Evolutionary conservation across 1,284 basidiomycete genomes (phyloP), one percentile per base, ranked within the genome.

Genomic region (Ceraceosorus guamensis): DNA sequence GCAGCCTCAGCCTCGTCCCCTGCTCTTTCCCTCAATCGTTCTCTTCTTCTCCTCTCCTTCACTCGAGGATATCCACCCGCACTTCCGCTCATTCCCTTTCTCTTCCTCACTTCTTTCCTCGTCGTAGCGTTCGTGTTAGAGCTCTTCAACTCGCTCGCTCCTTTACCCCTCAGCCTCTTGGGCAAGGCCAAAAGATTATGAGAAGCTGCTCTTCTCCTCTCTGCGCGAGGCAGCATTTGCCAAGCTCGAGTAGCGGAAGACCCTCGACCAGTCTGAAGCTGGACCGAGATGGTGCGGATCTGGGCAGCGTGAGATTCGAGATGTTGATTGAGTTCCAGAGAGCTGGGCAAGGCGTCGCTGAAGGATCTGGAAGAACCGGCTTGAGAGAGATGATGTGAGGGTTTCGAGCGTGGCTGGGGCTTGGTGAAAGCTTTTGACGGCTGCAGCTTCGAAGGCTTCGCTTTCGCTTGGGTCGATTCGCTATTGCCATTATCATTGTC

Each of bases 101-200:
- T 57, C 16, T 65, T 68, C 13, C 72, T 56, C 39, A 67, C 62
- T 13, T 68, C 54, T 10, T 63, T 62, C 13, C 65, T 60, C 10
- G 67, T 55, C 13, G 60, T 57, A 3, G 73, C 59, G 6, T 56
- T 56, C 6, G 73, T 76, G 6, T 66, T 73, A 32, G 65, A 68
- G 35, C 71, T 67, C 14, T 63, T 59, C n/a, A 76, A 59, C 49
- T 76, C 73, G 32, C 66, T 57, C 6, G 57, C 50, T 8, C 65
- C 73, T 50, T 75, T 75, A 11, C 49, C 55, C 3, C 73, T 67
- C 5, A 76, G 59, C 10, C 71, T 60, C 0, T 62, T 54, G 6
- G 73, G 73, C 0, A 76, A 57, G 8, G 72, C 65, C 6, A 76
- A 64, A 10, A 73, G 57, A 48, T 76, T 76, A 60, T 76, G 73